Evolutionary conservation across 441 rosid genomes (phyloP), one percentile per base, ranked within the genome.

Genomic region (Corymbia calophylla): DNA sequence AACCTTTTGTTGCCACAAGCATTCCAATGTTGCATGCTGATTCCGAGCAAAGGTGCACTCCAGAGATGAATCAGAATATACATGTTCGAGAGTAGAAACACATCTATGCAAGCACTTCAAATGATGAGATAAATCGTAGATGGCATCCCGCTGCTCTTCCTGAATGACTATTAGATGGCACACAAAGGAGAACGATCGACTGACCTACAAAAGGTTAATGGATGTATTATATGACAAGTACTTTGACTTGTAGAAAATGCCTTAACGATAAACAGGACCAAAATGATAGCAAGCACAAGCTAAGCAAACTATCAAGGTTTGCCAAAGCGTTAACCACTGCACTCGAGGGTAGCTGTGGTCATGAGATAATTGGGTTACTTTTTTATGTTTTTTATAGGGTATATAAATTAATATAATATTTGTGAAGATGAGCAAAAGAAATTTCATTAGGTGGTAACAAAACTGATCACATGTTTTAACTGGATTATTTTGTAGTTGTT

Each of bases 1-100:
- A 88, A 95, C 99, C 97, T 98, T 98, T 89, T 98, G 99, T 91
- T 88, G 95, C 98, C 98, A 96, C 94, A 97, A 73, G 92, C 97
- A 94, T 86, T 92, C 92, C 64, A 94, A 87, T 90, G 93, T 91
- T 66, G 94, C 91, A 90, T 88, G 89, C 87, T 96, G 97, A 90
- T 94, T 94, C 90, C 87, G 90, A 80, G 95, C 94, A 88, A 96
- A 94, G 89, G 92, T 90, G 91, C 92, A 94, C 70, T 89, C 93
- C 86, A 88, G 90, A 88, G 86, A 80, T 82, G 89, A 92, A 87
- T 88, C 88, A 12, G 93, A 91, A 90, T 91, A 93, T 86, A 94
- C 90, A 87, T 90, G 94, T 56, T 87, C 92, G 87, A 96, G 87
- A 62, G 94, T 90, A 89, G 92, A 92, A 88, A 93, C 90, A 92